Evolutionary conservation across 2,329 filamentous ascomycete species (phyloP).

Genomic region (Aplosporella prunicola): DNA sequence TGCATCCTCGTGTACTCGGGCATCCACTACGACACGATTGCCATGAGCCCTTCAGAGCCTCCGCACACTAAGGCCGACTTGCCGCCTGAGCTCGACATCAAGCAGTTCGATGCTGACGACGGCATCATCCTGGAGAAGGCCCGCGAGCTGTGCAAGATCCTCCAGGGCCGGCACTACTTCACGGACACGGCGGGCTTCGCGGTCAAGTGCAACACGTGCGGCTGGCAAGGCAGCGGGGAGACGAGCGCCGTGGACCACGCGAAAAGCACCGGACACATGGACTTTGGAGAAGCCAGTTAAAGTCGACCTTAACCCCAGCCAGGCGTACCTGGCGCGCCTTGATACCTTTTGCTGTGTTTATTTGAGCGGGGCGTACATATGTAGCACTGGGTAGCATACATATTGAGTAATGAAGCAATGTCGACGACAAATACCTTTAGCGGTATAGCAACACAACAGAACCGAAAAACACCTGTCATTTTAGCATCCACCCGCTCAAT

Average conservation of each 20-base stretch:
- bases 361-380: too few relatives aligned
- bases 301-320: background rate
- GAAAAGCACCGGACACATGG: slow-evolving; percentile 48
- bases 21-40: slow-evolving; percentile 88
- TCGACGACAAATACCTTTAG: too few relatives aligned
- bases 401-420: too few relatives aligned
- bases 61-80: slow-evolving; percentile 48
- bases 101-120: slow-evolving; percentile 56
- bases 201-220: slow-evolving; percentile 67
- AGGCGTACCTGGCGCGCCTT: too few relatives aligned
- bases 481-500: too few relatives aligned
- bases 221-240: slow-evolving; percentile 59
- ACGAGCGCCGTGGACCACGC: slow-evolving; percentile 54
- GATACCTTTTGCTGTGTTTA: too few relatives aligned
- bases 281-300: slow-evolving; percentile 40
- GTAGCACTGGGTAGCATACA: too few relatives aligned
- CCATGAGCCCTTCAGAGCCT: slow-evolving; percentile 53
- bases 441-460: too few relatives aligned
- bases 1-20: slow-evolving; percentile 84
- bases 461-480: too few relatives aligned
- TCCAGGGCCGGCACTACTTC: slow-evolving; percentile 70
- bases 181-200: slow-evolving; percentile 77
- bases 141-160: slow-evolving; percentile 40
- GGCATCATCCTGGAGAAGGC: slow-evolving; percentile 51
- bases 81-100: slow-evolving; percentile 68